Evolutionary conservation across 441 rosid genomes (phyloP).

Genomic region (Biscutella laevigata): DNA sequence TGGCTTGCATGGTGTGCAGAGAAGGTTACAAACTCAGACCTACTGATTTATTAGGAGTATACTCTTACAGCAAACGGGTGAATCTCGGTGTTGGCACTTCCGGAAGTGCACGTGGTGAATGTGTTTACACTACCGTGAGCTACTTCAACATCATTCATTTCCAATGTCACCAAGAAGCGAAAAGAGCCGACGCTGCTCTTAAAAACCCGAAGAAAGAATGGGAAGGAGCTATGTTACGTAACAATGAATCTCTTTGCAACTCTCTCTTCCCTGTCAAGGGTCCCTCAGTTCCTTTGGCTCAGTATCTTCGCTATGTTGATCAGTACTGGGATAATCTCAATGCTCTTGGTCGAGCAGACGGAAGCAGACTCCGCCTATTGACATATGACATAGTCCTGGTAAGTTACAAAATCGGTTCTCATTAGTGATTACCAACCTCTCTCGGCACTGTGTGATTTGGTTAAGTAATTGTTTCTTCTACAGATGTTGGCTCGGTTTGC

Average conservation of each 20-base stretch:
- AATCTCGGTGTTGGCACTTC: slow-evolving; percentile 91
- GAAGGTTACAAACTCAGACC: slow-evolving; percentile 99
- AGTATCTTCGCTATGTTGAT: slow-evolving; percentile 81
- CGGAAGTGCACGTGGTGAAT: slow-evolving; percentile 96
- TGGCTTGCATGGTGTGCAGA: slow-evolving; percentile 99
- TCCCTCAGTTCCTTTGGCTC: slow-evolving; percentile 73
- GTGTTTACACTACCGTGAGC: slow-evolving; percentile 98
- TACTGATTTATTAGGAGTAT: slow-evolving; percentile 85
- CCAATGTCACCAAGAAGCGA: slow-evolving; percentile 99
- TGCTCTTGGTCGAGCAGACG: slow-evolving; percentile 96
- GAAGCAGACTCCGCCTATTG: slow-evolving; percentile 88
- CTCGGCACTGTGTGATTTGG: not conserved
- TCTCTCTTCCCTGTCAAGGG: slow-evolving; percentile 95
- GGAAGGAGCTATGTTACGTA: slow-evolving; percentile 98
- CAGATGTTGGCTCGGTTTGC: slow-evolving; percentile 99
- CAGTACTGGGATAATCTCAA: slow-evolving; percentile 98
- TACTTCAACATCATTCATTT: slow-evolving; percentile 94
- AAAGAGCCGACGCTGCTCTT: slow-evolving; percentile 95
- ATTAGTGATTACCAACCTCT: not conserved
- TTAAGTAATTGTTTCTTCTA: slow-evolving; percentile 13
- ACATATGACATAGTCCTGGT: slow-evolving; percentile 98
- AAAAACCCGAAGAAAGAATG: slow-evolving; percentile 99
- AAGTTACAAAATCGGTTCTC: slow-evolving; percentile 8
- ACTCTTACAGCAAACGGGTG: slow-evolving; percentile 91
- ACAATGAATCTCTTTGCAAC: slow-evolving; percentile 98